These are phyloP conservation scores for Pestalotiopsis sp. DNA, from an alignment of 2,329 filamentous ascomycete genomes.

Conservation along the genomic window DNA sequence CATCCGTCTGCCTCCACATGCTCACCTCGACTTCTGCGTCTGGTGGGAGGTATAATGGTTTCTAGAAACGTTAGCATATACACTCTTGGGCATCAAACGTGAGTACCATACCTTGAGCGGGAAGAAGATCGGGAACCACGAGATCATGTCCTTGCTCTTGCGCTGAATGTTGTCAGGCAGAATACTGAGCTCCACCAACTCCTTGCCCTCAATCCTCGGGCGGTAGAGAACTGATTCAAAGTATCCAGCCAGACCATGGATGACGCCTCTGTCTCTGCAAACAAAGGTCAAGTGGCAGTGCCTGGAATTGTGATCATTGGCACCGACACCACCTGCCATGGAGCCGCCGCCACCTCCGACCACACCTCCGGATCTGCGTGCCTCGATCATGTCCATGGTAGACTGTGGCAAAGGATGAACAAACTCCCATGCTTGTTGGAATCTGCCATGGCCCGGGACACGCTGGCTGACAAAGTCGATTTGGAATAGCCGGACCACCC, in stretches of 20 bases:
- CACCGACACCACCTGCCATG: slow-evolving; percentile 75
- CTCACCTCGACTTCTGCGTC: slow-evolving; percentile 84
- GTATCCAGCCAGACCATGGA: slow-evolving; percentile 90
- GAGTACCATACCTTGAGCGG: slow-evolving; percentile 75
- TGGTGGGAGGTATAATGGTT: slow-evolving; percentile 82
- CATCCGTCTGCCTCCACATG: slow-evolving; percentile 96
- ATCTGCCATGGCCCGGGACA: slow-evolving; percentile 60
- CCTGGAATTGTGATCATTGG: slow-evolving; percentile 91
- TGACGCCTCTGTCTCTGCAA: slow-evolving; percentile 76
- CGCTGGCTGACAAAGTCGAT: slow-evolving; percentile 80
- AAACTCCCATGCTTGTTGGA: slow-evolving; percentile 82
- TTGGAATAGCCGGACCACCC: slow-evolving; percentile 90
- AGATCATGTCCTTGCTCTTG: slow-evolving; percentile 98
- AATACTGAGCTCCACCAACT: slow-evolving; percentile 83
- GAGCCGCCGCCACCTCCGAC: slow-evolving; percentile 71
- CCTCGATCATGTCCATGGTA: slow-evolving; percentile 57
- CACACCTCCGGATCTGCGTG: slow-evolving; percentile 65
- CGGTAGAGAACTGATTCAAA: slow-evolving; percentile 95
- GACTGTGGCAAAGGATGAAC: slow-evolving; percentile 69
- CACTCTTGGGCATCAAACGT: not conserved
- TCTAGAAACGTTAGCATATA: slow-evolving; percentile 49
- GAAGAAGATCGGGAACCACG: slow-evolving; percentile 99
- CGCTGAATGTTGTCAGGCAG: slow-evolving; percentile 88
- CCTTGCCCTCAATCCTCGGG: slow-evolving; percentile 38
- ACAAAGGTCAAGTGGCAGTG: slow-evolving; percentile 79